Percentiles rank a stretch among this genome's conserved stretches.
Evolutionary conservation across 306 rosid genomes (phyloP).

Genomic region (Trichosanthes truncata): DNA sequence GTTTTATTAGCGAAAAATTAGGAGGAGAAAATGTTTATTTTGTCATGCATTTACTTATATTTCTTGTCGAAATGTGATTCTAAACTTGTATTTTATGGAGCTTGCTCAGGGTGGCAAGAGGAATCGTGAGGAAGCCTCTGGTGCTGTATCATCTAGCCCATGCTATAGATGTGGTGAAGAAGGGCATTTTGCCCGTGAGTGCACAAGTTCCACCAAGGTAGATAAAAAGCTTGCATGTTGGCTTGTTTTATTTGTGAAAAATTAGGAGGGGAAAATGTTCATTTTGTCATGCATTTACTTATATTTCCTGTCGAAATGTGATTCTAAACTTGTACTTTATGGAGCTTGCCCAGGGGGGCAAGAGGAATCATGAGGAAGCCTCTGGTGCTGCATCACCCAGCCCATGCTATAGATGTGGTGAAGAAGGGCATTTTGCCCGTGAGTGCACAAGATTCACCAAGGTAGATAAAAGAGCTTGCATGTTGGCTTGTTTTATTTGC

Average conservation of each 20-base stretch:
- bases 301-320: not conserved
- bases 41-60: not conserved
- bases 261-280: not conserved
- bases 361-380: constrained; percentile 40
- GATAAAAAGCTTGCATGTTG: not conserved
- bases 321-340: constrained; percentile 9
- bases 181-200: constrained; percentile 92
- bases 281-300: not conserved
- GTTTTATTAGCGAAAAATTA: not conserved
- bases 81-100: not conserved
- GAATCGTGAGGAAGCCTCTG: constrained; percentile 25
- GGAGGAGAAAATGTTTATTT: not conserved
- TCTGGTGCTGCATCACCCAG: constrained; percentile 32
- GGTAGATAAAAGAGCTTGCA: constrained; percentile 21
- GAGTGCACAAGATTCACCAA: constrained; percentile 44
- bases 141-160: constrained; percentile 35
- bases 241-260: not conserved
- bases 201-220: constrained; percentile 43
- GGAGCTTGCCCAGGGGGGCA: constrained; percentile 29
- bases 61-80: not conserved
- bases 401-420: constrained; percentile 68
- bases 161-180: constrained; percentile 72
- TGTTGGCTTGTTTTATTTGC: not conserved
- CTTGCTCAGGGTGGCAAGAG: constrained; percentile 35
- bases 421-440: constrained; percentile 83